phyloP scores from a whole-genome alignment of 345 rosid species.

The Passiflora organensis region DNA sequence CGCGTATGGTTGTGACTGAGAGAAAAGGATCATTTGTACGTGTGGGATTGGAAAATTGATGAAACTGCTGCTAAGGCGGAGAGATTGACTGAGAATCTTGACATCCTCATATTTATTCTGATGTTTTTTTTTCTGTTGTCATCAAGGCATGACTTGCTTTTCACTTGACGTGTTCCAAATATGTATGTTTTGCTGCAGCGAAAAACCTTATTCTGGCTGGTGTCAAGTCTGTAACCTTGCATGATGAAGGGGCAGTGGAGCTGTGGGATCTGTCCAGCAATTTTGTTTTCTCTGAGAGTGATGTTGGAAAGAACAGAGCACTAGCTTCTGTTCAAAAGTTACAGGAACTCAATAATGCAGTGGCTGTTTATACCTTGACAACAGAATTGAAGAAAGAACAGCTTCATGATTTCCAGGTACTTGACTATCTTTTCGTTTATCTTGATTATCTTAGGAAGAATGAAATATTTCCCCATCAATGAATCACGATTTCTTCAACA shows the following conservation, averaged over 20 bases:
- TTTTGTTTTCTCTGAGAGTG: slow-evolving; percentile 75
- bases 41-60: background rate
- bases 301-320: slow-evolving; percentile 85
- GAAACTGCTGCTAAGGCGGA: no score
- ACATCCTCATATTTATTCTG: no score
- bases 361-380: slow-evolving; percentile 17
- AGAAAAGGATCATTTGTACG: background rate
- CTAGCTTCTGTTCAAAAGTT: slow-evolving; percentile 54
- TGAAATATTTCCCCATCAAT: no score
- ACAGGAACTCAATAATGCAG: slow-evolving; percentile 27
- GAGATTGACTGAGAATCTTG: no score
- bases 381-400: slow-evolving; percentile 49
- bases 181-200: slow-evolving; percentile 63
- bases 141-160: no score
- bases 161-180: no score
- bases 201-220: slow-evolving; percentile 96
- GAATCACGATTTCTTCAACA: no score
- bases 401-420: slow-evolving; percentile 80
- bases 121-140: no score
- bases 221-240: slow-evolving; percentile 93
- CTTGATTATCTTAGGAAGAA: background rate
- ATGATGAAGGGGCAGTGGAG: slow-evolving; percentile 78
- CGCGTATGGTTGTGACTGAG: background rate
- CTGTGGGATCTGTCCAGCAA: slow-evolving; percentile 90
- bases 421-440: background rate